Base-by-base conservation (phyloP, 345 rosid genomes). In the Eucalyptus tenuipes region DNA sequence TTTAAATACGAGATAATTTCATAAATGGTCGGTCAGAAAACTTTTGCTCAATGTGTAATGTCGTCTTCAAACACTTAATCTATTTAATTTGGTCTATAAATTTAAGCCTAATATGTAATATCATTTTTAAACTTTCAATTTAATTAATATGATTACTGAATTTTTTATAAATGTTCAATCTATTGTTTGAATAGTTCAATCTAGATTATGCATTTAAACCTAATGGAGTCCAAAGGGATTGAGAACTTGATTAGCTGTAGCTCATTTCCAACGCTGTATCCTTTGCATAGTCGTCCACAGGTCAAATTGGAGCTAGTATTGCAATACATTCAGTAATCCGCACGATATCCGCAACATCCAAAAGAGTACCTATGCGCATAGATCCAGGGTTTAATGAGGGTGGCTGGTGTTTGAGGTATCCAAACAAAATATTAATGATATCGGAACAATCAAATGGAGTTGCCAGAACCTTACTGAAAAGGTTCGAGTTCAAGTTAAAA, bases 111-210 rank as follows among this genome's bases (percentile, higher is more conserved):
- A 53, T 8, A 53, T 53, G 3, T 4, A 53, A 22, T 53, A 5
- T 59, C 0, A 6, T 59, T 12, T 0, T 27, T 27, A 27, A 59
- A 0, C 0, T 27, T 59, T 27, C 1, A 27, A 25, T 11, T 25
- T 11, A 2, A 1, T 6, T 0, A 57, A 57, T 57, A 25, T 57
- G 6, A 14, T 16, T 50, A 50, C 1, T 50, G 2, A 17, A 44
- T 15, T 48, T 18, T 53, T 53, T 3, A 53, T 59, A 59, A 59
- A 59, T 29, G 4, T 59, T 25, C 7, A 59, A 25, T 59, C 14
- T 59, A 59, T 25, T 27, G 2, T 2, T 25, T 59, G 14, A 59
- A 59, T 59, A 59, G n/a, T 59, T 59, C 68, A 6, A 59, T 13
- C 10, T 59, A 13, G 68, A 55, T 24, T 24, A 55, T 55, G 61